Base-by-base conservation (phyloP, 805 yeast species). In the Cyberlindnera veronae region DNA sequence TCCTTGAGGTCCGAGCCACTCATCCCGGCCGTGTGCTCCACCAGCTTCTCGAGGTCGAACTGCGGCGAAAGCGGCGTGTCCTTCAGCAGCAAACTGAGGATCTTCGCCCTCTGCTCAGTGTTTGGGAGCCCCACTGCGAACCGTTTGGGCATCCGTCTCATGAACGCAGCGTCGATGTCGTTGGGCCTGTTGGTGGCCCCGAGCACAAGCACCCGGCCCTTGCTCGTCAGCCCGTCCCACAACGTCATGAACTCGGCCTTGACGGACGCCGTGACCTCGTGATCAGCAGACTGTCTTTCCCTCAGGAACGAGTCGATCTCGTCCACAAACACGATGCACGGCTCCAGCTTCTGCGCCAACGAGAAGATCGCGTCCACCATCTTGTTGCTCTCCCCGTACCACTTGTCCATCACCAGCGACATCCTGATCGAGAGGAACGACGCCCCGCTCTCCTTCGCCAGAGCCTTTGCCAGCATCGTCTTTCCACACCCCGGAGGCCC, bases 401-500 rank as follows among this genome's bases (percentile, higher is more conserved):
- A 91, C 63, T 91, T 91, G 64, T 93, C 96, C 91, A 90, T 85
- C 14, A 91, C 79, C 3, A 91, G 80, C 19, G 96, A 88, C 95
- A 91, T 85, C 61, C 95, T 74, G 37, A 91, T 84, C 53, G 90
- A 88, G 36, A 91, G 75, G 64, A 91, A 91, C 52, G 82, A 88
- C 0, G 98, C 98, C 1, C 87, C 88, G 50, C 95, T 81, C 61
- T 90, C 96, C 41, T 79, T 75, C 1, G 98, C 98, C 28, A 91
- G 73, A 0, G 97, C 97, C 62, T 90, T 91, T 9, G 97, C 98
- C 52, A 91, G 69, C 96, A 91, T 87, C 4, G 98, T 91, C 64
- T 91, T 91, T 40, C 98, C 98, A 62, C 97, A 91, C 0, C 98
- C 98, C 0, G 98, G 98, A 3, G 98, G 97, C 0, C 98, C 98